Conservation (phyloP, 225 moss, liverwort and hornwort species). For the Ulota crispa region DNA sequence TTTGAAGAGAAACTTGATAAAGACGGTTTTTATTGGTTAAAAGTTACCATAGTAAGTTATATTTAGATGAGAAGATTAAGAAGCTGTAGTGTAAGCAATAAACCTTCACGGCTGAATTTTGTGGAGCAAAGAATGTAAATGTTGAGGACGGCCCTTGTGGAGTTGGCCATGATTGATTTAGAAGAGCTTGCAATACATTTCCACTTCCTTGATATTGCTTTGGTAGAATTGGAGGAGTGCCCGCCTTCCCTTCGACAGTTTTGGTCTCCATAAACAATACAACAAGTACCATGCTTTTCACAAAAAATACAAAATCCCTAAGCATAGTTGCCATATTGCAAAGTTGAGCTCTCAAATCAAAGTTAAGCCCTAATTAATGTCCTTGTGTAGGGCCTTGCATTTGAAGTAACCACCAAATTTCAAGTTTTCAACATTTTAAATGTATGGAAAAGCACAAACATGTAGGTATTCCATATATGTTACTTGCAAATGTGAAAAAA, state of each 20-base stretch:
- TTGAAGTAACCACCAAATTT: not conserved
- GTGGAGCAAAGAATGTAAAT: constrained; percentile 37
- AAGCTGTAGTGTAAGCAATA: not conserved
- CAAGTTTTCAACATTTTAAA: not conserved
- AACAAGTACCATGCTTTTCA: not conserved
- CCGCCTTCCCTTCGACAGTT: not conserved
- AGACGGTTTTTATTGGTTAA: accelerated
- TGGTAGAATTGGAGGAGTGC: constrained; percentile 27
- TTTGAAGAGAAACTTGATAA: accelerated
- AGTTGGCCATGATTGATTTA: constrained; percentile 34
- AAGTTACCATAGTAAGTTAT: no score
- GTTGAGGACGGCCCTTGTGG: constrained; percentile 22
- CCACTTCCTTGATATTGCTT: constrained; percentile 37
- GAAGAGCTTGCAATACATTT: constrained; percentile 34
- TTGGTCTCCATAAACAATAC: not conserved
- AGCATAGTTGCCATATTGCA: constrained; percentile 9
- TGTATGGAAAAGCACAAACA: not conserved
- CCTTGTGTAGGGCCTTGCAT: not conserved
- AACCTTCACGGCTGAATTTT: constrained; percentile 38
- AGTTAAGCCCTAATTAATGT: not conserved
- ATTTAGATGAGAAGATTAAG: not conserved
- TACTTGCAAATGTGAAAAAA: not conserved
- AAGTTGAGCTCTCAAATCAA: not conserved
- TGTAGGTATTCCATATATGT: no score
- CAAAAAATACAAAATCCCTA: not conserved